Evolutionary conservation across 495 filamentous ascomycete species (phyloP).

Genomic region (Penicillium silybi): DNA sequence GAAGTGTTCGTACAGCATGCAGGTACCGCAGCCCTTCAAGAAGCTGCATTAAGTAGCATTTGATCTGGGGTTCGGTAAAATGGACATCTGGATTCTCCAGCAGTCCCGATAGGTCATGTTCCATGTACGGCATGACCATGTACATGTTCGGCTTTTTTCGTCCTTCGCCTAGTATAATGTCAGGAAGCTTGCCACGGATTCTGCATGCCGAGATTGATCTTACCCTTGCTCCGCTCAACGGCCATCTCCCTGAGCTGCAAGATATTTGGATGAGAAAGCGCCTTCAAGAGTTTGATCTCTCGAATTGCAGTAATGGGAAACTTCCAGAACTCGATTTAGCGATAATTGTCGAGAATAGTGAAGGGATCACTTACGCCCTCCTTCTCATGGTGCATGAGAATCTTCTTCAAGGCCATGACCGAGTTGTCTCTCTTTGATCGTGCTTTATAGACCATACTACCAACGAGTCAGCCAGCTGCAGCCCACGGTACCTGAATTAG

Average conservation of each 20-base stretch:
- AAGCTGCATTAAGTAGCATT: slow-evolving; percentile 95
- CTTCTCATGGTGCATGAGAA: slow-evolving; percentile 93
- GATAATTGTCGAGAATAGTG: not conserved
- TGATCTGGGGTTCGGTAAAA: slow-evolving; percentile 86
- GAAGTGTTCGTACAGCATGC: slow-evolving; percentile 57
- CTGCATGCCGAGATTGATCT: slow-evolving; percentile 10
- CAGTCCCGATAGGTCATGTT: slow-evolving; percentile 93
- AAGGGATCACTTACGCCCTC: slow-evolving; percentile 64
- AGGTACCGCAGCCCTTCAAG: slow-evolving; percentile 86
- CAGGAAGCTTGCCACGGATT: not conserved
- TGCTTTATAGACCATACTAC: slow-evolving; percentile 87
- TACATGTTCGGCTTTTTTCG: slow-evolving; percentile 86
- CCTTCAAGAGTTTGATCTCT: slow-evolving; percentile 96
- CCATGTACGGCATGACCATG: slow-evolving; percentile 99
- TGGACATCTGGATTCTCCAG: slow-evolving; percentile 89
- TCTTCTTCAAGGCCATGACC: slow-evolving; percentile 89
- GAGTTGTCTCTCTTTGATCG: slow-evolving; percentile 66
- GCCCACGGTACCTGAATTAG: not conserved
- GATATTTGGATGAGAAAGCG: slow-evolving; percentile 85
- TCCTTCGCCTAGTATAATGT: slow-evolving; percentile 55
- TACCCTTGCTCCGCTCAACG: slow-evolving; percentile 72
- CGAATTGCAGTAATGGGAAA: slow-evolving; percentile 97
- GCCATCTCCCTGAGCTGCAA: slow-evolving; percentile 92
- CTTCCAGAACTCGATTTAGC: slow-evolving; percentile 30
- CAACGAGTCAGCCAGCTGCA: slow-evolving; percentile 3